Conservation (phyloP, 2,329 filamentous ascomycete genomes). For the Capronia americana region DNA sequence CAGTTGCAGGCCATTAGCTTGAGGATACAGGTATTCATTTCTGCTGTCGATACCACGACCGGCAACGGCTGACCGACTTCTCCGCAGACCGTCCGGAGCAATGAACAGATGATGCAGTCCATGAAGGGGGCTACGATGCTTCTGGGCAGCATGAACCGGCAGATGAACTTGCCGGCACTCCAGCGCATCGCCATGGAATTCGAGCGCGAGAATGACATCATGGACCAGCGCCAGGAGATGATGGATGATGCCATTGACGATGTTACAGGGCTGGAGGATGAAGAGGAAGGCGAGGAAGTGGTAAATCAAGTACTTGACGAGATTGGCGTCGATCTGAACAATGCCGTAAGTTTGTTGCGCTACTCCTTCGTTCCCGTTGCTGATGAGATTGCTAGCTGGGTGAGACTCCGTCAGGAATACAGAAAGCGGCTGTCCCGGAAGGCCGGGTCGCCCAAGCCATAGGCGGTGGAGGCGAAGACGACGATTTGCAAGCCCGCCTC, state of each 20-base stretch:
- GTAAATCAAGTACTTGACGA: slow-evolving; percentile 96
- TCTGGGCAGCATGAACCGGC: slow-evolving; percentile 93
- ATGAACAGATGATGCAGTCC: slow-evolving; percentile 99
- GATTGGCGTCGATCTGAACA: slow-evolving; percentile 91
- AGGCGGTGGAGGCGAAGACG: slow-evolving; percentile 72
- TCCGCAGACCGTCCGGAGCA: slow-evolving; percentile 86
- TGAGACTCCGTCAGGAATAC: slow-evolving; percentile 85
- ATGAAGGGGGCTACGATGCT: slow-evolving; percentile 98
- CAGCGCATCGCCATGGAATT: slow-evolving; percentile 99
- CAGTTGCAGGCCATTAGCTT: slow-evolving; percentile 95
- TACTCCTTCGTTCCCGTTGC: slow-evolving; percentile 28
- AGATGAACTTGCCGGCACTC: slow-evolving; percentile 94
- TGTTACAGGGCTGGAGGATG: slow-evolving; percentile 85
- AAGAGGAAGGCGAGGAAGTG: slow-evolving; percentile 95
- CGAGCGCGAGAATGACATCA: slow-evolving; percentile 97
- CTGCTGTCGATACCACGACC: background rate
- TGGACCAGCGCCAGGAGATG: slow-evolving; percentile 99
- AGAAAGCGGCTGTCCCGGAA: slow-evolving; percentile 74
- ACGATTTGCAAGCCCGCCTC: slow-evolving; percentile 90
- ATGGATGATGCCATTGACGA: slow-evolving; percentile 99
- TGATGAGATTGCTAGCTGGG: slow-evolving; percentile 68
- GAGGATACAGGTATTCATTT: slow-evolving; percentile 75
- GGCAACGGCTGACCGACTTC: slow-evolving; percentile 16
- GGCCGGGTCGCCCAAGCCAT: slow-evolving; percentile 84
- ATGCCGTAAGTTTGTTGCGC: slow-evolving; percentile 70